Evolutionary conservation across 176 grass and related monocot species (phyloP), one percentile per base, ranked within the genome.

Genomic region (Oryza longistaminata): DNA sequence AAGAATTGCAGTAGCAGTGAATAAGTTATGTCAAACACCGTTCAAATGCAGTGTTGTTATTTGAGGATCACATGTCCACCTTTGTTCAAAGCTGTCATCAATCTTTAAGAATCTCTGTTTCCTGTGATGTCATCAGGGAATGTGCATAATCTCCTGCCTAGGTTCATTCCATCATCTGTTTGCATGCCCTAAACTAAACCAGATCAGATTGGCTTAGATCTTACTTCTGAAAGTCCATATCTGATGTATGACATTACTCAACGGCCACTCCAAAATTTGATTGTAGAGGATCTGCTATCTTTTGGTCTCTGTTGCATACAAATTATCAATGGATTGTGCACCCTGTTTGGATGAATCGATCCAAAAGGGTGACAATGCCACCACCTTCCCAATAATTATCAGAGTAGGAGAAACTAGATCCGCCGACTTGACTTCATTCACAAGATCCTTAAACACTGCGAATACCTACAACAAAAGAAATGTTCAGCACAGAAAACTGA

Each of bases 371-470:
- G 96, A 99, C 68, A 99, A 82, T 2, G 90, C 86, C 26, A 99
- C 96, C 29, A 91, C 91, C 68, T 94, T 94, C 46, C 96, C 93
- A 10, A 99, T 91, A 81, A 96, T 92, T 84, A 96, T 91, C 22
- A 99, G 82, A 80, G 93, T 96, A 39, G 93, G 90, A 53, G 93
- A 96, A 82, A 94, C 72, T 40, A 92, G 80, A 85, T 89, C 81
- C 9, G 88, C 86, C 1, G 46, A 89, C 71, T 86, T 89, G 50
- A 96, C 96, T 60, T 94, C 90, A 79, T 94, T 77, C 24, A 92
- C 83, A 66, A 96, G 90, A 91, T 96, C 90, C 66, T 90, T 87
- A 68, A 99, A 83, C 45, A 64, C 37, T 10, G 93, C 49, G 68
- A 99, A 99, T 42, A 94, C 90, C 93, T 96, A 71, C 70, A 89